Conservation (phyloP, 148 eudicot species). For the Chenopodium quinoa region DNA sequence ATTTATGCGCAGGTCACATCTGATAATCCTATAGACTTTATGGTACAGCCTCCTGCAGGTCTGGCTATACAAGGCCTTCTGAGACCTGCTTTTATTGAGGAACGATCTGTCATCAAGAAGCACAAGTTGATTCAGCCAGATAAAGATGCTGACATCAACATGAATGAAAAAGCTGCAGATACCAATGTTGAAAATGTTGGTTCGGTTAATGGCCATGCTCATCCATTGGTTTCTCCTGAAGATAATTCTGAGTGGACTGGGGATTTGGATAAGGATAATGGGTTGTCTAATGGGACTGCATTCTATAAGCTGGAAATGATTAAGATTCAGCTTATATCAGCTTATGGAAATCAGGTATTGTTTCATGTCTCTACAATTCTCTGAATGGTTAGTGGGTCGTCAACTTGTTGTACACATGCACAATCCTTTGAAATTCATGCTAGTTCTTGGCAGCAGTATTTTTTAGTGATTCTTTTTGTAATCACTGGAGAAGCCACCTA, state of each 20-base stretch:
- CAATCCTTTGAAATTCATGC: neutral
- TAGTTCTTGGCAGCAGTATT: neutral
- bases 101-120: slow-evolving; percentile 64
- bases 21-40: slow-evolving; percentile 76
- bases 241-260: slow-evolving; percentile 45
- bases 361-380: neutral
- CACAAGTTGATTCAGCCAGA: slow-evolving; percentile 37
- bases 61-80: slow-evolving; percentile 80
- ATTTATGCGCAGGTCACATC: slow-evolving; percentile 47
- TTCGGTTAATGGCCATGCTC: slow-evolving; percentile 60
- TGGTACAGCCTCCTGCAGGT: slow-evolving; percentile 89
- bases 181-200: slow-evolving; percentile 43
- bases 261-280: slow-evolving; percentile 64
- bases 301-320: slow-evolving; percentile 91
- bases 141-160: slow-evolving; percentile 30
- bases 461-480: too few relatives aligned
- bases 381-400: neutral
- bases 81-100: slow-evolving; percentile 85
- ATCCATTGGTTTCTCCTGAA: slow-evolving; percentile 41
- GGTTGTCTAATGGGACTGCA: slow-evolving; percentile 56
- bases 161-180: slow-evolving; percentile 30
- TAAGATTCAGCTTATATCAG: slow-evolving; percentile 69
- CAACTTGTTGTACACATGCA: neutral
- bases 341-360: slow-evolving; percentile 72
- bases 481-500: neutral